Base-by-base conservation (phyloP, 371 early-diverging fungal species). In the Circinella minor region DNA sequence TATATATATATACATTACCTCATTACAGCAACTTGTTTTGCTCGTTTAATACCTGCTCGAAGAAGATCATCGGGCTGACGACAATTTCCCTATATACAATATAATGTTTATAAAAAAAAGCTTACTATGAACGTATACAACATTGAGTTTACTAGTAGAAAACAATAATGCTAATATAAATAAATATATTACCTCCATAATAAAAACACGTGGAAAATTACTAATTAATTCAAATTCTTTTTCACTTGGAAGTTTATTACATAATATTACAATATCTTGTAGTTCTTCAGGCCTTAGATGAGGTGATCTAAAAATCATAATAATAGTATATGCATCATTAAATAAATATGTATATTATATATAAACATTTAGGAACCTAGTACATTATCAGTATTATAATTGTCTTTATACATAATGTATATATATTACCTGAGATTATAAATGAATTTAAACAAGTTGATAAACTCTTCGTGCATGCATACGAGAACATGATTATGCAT, bases 1-100 rank as follows among this genome's bases (percentile, higher is more conserved):
- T 27, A 27, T 27, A 27, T 27, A 27, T 27, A 27, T 27, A 27
- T 27, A 10, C 11, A 6, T 37, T 77, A 81, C 72, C 86, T 84
- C 86, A 89, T 87, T 6, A 89, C 77, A 46, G 87, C 89, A 9
- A 89, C 85, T 66, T 84, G 86, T 4, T 82, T 80, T n/a, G 89
- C 89, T 37, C 81, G 74, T 55, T 81, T 77, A 14, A 87, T 78
- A n/a, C 89, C 89, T 0, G 89, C 89, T 36, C 86, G 78, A 15
- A 86, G 74, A 7, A 89, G 72, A 70, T 89, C 89, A 63, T 87
- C 86, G 15, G 86, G 87, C 9, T 84, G 79, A n/a, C 87, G 84
- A 66, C 86, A 87, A 61, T 87, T 81, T 17, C 89, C 89, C 85
- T 86, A 65, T 36, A 38, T 55, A 46, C 17, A 20, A 18, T 57